Evolutionary conservation across 2,329 filamentous ascomycete species (phyloP), one percentile per base, ranked within the genome.

Genomic region (Fusarium udum): DNA sequence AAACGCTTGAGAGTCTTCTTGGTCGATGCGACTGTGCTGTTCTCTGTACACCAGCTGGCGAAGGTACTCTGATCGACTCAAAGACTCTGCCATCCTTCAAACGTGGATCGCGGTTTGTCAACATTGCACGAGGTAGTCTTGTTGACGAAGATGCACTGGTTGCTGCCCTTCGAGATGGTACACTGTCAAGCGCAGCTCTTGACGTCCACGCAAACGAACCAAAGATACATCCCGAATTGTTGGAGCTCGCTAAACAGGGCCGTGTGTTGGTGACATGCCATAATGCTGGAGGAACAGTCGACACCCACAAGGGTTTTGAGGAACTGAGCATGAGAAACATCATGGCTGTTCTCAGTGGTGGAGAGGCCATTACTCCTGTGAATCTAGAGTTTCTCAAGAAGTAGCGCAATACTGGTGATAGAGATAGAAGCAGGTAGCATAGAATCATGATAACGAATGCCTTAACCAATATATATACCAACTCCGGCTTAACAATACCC

Each of bases 241-340:
- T 80, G 69, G 79, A 77, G 37, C 74, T 87, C 45, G 83, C 83
- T 0, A 76, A 78, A 12, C 63, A 77, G 51, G 82, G 83, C 1
- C 85, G 85, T 69, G 88, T 88, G 0, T 85, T 91, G 82, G 78
- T 92, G 61, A 89, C 91, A n/a, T 89, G 89, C 59, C 91, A 92
- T 78, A 92, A 92, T 72, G 91, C 90, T 3, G 91, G 91, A 0
- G 90, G 90, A 7, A 92, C 90, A 40, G 84, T 92, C 20, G 90
- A 92, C 79, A 91, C 90, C 69, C 89, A 91, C 75, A 79, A 87
- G n/a, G 90, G 88, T 8, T 92, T 92, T 73, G 91, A 93, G 83
- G 86, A 88, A 79, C 77, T 92, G 78, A 88, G 88, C 39, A 92
- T 93, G 86, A 84, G 89, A 76, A 93, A 93, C 78, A 85, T 93